phyloP scores from a whole-genome alignment of 148 eudicot genomes.

The Vaccinium darrowii region DNA sequence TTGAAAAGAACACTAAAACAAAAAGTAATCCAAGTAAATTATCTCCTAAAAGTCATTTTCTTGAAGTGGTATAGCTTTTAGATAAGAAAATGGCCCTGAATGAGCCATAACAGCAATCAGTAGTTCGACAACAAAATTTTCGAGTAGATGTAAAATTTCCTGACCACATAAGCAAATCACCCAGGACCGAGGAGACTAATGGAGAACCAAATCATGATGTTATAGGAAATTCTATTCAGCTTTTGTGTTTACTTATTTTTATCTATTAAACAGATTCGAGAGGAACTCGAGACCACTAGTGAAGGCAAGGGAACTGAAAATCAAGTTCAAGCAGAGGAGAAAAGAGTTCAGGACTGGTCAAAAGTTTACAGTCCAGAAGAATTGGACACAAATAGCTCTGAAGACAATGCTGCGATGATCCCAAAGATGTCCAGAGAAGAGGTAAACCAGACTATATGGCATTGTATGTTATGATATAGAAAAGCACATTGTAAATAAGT shows the following conservation, averaged over 20 bases:
- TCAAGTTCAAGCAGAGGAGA: constrained; percentile 2
- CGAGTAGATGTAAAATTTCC: not conserved
- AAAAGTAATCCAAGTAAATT: not conserved
- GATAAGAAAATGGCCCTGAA: not conserved
- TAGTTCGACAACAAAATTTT: not conserved
- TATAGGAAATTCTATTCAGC: not conserved
- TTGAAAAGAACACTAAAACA: not conserved
- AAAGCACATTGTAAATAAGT: not conserved
- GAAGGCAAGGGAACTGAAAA: not conserved
- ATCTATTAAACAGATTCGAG: not conserved
- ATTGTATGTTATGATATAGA: not conserved
- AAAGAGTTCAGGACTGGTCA: not conserved
- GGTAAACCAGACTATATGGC: not conserved
- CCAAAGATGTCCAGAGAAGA: constrained; percentile 1
- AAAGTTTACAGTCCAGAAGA: not conserved
- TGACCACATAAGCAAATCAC: not conserved
- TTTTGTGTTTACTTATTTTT: not conserved
- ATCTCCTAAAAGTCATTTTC: not conserved
- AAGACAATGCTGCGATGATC: constrained; percentile 1
- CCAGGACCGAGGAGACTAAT: not conserved
- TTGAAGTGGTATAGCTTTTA: not conserved
- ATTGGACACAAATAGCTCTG: not conserved
- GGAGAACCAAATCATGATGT: not conserved
- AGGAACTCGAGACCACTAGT: not conserved
- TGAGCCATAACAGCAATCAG: not conserved